Conservation (phyloP, 2,329 filamentous ascomycete species). For the Scedosporium apiospermum region DNA sequence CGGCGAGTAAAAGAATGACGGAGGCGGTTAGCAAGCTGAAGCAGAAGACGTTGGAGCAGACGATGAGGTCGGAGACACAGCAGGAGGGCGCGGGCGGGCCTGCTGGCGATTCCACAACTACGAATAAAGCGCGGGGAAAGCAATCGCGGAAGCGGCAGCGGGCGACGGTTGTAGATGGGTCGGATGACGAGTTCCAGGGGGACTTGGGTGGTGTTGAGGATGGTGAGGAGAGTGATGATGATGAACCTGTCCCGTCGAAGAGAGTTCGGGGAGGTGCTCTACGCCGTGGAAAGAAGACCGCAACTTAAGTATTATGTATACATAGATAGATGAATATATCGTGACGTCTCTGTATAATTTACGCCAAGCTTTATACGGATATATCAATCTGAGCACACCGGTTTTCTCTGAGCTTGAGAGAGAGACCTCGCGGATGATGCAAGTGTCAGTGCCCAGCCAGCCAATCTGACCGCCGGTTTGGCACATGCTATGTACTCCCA, state of each 20-base stretch:
- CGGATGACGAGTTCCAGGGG: not conserved
- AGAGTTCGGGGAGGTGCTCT: not conserved
- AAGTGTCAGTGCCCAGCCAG: too few species aligned
- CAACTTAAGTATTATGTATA: not conserved
- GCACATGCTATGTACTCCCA: too few species aligned
- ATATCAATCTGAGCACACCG: too few species aligned
- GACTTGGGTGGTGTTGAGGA: not conserved
- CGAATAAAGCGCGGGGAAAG: not conserved
- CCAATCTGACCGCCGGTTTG: too few species aligned
- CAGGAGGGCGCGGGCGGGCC: not conserved
- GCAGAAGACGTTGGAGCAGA: conserved; percentile 7
- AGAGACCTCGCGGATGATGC: too few species aligned
- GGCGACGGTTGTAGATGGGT: not conserved
- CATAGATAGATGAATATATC: not conserved
- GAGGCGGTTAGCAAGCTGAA: conserved; percentile 62
- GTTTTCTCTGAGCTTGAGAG: too few species aligned
- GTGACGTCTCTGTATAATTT: too few species aligned
- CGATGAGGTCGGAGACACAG: not conserved
- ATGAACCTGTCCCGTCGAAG: not conserved
- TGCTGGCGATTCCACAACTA: not conserved
- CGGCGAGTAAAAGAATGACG: conserved; percentile 64
- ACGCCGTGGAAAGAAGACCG: not conserved
- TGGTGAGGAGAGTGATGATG: not conserved
- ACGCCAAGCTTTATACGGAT: too few species aligned
- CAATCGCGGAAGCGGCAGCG: not conserved